phyloP scores from a whole-genome alignment of 495 filamentous ascomycete species.

The Cercophora samala region DNA sequence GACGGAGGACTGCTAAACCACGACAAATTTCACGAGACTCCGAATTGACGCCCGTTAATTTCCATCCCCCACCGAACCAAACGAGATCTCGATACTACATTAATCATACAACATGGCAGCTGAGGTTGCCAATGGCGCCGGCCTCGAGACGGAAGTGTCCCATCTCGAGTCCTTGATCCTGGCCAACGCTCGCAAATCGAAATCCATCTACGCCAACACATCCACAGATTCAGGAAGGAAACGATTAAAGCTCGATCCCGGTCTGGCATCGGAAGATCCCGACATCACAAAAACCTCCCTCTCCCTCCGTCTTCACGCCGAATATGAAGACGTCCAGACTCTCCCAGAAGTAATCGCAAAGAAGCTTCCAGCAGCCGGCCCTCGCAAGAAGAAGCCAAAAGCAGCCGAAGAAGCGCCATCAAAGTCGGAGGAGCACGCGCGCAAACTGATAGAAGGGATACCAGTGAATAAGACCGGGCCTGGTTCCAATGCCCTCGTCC shows the following conservation, averaged over 20 bases:
- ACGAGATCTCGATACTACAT: background rate
- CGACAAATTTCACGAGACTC: background rate
- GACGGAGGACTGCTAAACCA: background rate
- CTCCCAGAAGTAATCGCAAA: constrained; percentile 81
- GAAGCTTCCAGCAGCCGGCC: constrained; percentile 64
- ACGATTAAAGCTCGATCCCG: constrained; percentile 40
- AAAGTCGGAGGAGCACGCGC: constrained; percentile 54
- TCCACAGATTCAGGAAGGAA: constrained; percentile 36
- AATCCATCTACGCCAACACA: constrained; percentile 38
- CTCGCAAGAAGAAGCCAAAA: constrained; percentile 38
- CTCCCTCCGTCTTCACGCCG: constrained; percentile 51
- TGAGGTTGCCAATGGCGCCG: constrained; percentile 27
- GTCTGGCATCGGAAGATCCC: constrained; percentile 35
- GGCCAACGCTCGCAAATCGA: constrained; percentile 42
- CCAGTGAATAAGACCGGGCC: constrained; percentile 43
- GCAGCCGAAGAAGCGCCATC: constrained; percentile 42
- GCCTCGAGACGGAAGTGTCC: constrained; percentile 24
- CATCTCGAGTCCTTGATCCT: constrained; percentile 38
- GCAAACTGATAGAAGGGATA: constrained; percentile 69
- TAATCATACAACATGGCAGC: constrained; percentile 23
- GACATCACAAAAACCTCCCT: constrained; percentile 41
- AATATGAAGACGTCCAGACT: constrained; percentile 79
- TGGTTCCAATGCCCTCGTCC: constrained; percentile 58
- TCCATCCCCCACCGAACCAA: background rate
- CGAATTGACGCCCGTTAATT: background rate